These are phyloP conservation scores for Fragilaria crotonensis DNA, from an alignment of 108 stramenopile species.

Conservation along the genomic window DNA sequence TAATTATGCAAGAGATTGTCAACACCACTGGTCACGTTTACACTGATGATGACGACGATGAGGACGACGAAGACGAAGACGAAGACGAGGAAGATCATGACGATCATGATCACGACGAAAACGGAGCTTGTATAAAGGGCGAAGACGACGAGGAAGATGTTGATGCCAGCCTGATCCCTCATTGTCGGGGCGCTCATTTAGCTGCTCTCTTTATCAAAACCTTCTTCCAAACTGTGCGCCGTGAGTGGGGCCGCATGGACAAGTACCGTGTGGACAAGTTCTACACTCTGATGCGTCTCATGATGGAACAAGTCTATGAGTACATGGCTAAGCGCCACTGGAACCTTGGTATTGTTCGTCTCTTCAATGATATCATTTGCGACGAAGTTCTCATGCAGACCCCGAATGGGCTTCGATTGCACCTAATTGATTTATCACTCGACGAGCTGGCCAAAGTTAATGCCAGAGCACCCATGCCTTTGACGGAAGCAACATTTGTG, in stretches of 20 bases:
- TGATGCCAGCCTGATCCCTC: slow-evolving; percentile 31
- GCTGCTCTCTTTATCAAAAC: slow-evolving; percentile 71
- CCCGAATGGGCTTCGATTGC: slow-evolving; percentile 84
- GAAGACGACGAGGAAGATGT: slow-evolving; percentile 29
- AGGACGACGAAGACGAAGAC: slow-evolving; percentile 8
- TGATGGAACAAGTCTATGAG: slow-evolving; percentile 72
- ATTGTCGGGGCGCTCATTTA: slow-evolving; percentile 84
- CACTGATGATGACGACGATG: slow-evolving; percentile 10
- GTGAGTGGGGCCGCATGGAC: slow-evolving; percentile 92
- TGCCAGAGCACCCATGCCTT: slow-evolving; percentile 43
- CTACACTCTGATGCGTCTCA: slow-evolving; percentile 76
- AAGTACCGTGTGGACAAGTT: slow-evolving; percentile 92
- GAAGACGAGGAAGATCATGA: slow-evolving; percentile 19
- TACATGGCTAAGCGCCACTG: slow-evolving; percentile 82
- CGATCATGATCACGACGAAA: slow-evolving; percentile 9
- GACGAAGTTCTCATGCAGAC: slow-evolving; percentile 72
- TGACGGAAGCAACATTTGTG: slow-evolving; percentile 80
- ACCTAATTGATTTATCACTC: slow-evolving; percentile 79
- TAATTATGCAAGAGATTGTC: slow-evolving; percentile 32
- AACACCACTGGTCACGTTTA: slow-evolving; percentile 8
- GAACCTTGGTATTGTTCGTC: slow-evolving; percentile 74
- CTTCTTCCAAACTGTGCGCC: slow-evolving; percentile 71
- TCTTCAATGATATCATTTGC: slow-evolving; percentile 83
- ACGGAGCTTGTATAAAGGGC: too few relatives aligned
- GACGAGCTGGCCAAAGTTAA: slow-evolving; percentile 80